Conservation (phyloP, 108 stramenopile species). For the Fragilaria radians region DNA sequence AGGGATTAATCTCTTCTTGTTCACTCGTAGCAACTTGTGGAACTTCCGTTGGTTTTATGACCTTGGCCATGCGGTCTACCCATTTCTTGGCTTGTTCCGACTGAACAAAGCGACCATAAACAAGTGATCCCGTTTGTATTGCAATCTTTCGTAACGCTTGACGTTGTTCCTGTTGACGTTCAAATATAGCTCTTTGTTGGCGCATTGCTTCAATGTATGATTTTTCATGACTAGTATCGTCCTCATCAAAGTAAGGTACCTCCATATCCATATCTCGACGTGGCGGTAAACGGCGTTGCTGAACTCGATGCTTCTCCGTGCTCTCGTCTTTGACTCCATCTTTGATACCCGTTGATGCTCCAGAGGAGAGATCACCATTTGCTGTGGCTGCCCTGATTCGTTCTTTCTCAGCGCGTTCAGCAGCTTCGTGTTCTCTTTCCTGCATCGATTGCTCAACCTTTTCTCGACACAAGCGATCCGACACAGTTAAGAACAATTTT, state of each 20-base stretch:
- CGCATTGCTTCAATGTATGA: constrained; percentile 57
- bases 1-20: background rate
- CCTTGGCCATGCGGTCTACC: constrained; percentile 9
- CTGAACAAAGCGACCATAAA: constrained; percentile 22
- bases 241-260: constrained; percentile 77
- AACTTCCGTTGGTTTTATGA: background rate
- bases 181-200: constrained; percentile 68
- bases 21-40: background rate
- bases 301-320: constrained; percentile 18
- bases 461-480: constrained; percentile 70
- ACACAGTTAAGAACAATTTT: constrained; percentile 64
- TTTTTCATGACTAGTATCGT: constrained; percentile 55
- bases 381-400: constrained; percentile 35
- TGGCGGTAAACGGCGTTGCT: constrained; percentile 12
- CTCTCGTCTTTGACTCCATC: constrained; percentile 7
- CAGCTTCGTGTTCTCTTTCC: constrained; percentile 72
- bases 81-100: constrained; percentile 27
- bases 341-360: background rate
- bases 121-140: constrained; percentile 22
- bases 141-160: constrained; percentile 35
- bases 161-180: constrained; percentile 54
- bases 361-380: constrained; percentile 37
- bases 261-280: constrained; percentile 71
- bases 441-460: constrained; percentile 64
- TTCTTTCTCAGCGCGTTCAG: constrained; percentile 66